These are phyloP conservation scores for Farysia itapuensis DNA, from an alignment of 1,284 basidiomycete genomes.

Conservation along the genomic window DNA sequence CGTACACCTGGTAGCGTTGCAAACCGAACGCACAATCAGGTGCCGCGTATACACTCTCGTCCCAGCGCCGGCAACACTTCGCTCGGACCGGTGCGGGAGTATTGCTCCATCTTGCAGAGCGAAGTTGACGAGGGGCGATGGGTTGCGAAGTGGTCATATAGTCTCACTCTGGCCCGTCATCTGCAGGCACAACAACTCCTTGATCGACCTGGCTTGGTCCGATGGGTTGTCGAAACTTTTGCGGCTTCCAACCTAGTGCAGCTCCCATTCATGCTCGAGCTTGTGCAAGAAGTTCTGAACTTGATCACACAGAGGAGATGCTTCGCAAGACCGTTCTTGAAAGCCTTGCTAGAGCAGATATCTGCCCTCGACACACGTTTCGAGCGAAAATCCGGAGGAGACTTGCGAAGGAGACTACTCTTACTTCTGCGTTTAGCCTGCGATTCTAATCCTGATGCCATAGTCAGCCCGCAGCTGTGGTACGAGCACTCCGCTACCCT, in stretches of 20 bases:
- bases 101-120: constrained; percentile 57
- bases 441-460: constrained; percentile 66
- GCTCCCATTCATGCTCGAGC: constrained; percentile 30
- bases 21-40: constrained; percentile 13
- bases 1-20: constrained; percentile 9
- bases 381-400: constrained; percentile 6
- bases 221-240: constrained; percentile 82
- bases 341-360: constrained; percentile 17
- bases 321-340: constrained; percentile 18
- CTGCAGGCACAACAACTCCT: constrained; percentile 81
- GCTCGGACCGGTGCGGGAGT: constrained; percentile 1
- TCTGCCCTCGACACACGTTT: constrained; percentile 13
- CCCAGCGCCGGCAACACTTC: constrained; percentile 4
- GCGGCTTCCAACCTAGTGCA: constrained; percentile 30
- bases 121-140: constrained; percentile 72
- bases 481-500: constrained; percentile 16
- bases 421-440: constrained; percentile 23
- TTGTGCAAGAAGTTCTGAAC: constrained; percentile 25
- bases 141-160: constrained; percentile 79
- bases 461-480: constrained; percentile 68
- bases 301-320: constrained; percentile 22
- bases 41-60: no score
- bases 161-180: constrained; percentile 67
- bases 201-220: constrained; percentile 75
- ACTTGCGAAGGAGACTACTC: constrained; percentile 18